Base-by-base conservation (phyloP, 2,329 filamentous ascomycete species). In the Exophiala alcalophila region DNA sequence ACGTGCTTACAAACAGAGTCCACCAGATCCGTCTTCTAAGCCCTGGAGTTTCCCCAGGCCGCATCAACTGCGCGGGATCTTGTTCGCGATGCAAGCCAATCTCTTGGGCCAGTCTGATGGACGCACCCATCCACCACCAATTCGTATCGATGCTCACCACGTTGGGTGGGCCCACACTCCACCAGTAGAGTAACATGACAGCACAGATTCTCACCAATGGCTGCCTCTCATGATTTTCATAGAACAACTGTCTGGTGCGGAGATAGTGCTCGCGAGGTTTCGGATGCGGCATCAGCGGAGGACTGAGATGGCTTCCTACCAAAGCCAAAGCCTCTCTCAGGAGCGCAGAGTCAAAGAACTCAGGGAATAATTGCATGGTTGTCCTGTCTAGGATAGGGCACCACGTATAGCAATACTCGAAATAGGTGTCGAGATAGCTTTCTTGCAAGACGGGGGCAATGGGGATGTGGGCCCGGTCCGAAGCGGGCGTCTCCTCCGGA, bases 71-170 rank as follows among this genome's bases (percentile, higher is more conserved):
- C 3, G 21, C 33, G 12, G 27, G 5, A 5, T 25, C 5, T 12
- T 12, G 30, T 36, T 70, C 67, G 2, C 66, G 64, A 31, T 71
- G 67, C 4, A 71, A 56, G 19, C 66, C 67, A 53, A 70, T 65
- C 40, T 70, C 66, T 40, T 71, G 68, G 2, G 66, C 67, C 40
- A 68, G 65, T 7, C 68, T 52, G 15, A 71, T 68, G 8, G 67
- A 57, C 2, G 68, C 63, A 3, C 62, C 63, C 0, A 64, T 36
- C 43, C 43, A 70, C 68, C 68, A 71, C 66, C 67, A 70, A 64
- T 66, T 69, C 11, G 63, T 66, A 45, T 71, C 61, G 1, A 64
- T 58, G 31, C 65, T 64, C 2, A 65, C 63, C 1, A 60, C 60
- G 2, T 63, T 61, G 0, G 68, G 67, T 0, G 74, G 23, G 0